Conservation (phyloP, 805 yeast genomes). For the Wickerhamomyces ciferrii region DNA sequence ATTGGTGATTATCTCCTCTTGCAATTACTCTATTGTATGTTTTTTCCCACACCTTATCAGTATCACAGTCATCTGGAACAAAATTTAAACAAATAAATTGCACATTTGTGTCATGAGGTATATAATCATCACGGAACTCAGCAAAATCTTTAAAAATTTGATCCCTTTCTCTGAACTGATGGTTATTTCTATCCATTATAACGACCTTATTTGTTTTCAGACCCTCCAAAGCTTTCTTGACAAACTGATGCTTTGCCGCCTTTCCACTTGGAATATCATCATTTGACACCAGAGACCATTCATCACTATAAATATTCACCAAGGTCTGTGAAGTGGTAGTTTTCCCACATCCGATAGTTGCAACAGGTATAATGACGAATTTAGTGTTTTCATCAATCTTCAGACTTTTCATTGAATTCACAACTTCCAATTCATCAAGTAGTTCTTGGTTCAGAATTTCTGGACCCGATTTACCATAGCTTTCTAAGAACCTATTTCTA, state of each 20-base stretch:
- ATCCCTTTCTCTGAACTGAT: conserved; percentile 60
- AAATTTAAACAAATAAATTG: conserved; percentile 69
- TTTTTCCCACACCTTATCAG: conserved; percentile 36
- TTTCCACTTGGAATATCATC: conserved; percentile 55
- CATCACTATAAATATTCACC: conserved; percentile 40
- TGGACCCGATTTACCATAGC: conserved; percentile 51
- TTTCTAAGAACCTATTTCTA: conserved; percentile 57
- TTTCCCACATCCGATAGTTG: conserved; percentile 94
- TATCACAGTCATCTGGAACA: conserved; percentile 33
- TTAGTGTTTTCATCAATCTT: conserved; percentile 36
- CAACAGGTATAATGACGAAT: conserved; percentile 72
- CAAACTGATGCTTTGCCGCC: conserved; percentile 43
- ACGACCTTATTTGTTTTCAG: conserved; percentile 43
- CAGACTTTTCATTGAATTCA: conserved; percentile 31
- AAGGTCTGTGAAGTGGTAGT: conserved; percentile 74
- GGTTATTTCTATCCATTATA: conserved; percentile 81
- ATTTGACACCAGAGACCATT: conserved; percentile 76
- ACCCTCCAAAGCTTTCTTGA: conserved; percentile 37
- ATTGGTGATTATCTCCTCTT: conserved; percentile 88
- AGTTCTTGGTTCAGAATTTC: conserved; percentile 46
- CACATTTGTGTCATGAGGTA: conserved; percentile 38
- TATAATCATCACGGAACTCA: conserved; percentile 35
- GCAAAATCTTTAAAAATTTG: conserved; percentile 54
- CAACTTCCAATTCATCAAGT: conserved; percentile 28
- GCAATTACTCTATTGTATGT: conserved; percentile 54